phyloP scores from a whole-genome alignment of 169 alveolate species.

The Eimeria mitis region DNA sequence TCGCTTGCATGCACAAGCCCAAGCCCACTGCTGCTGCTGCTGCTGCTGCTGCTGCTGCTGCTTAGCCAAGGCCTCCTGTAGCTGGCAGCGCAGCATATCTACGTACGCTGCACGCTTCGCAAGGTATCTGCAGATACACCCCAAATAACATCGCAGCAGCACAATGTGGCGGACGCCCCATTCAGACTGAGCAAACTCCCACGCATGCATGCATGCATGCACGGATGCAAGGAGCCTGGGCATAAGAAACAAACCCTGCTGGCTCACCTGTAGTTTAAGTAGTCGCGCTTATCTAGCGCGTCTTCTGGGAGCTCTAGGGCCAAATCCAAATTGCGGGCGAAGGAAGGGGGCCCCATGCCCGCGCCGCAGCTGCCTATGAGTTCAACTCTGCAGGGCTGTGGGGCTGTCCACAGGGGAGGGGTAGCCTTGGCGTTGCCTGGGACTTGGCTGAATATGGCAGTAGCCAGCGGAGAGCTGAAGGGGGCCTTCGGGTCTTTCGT shows the following conservation, averaged over 20 bases:
- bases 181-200: not conserved
- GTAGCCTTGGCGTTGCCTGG: conserved; percentile 36
- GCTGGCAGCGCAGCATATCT: conserved; percentile 46
- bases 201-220: not conserved
- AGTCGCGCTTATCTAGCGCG: conserved; percentile 25
- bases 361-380: conserved; percentile 65
- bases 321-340: conserved; percentile 45
- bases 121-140: conserved; percentile 53
- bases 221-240: not conserved
- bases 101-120: conserved; percentile 72
- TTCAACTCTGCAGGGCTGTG: conserved; percentile 20
- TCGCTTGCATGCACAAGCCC: conserved; percentile 24
- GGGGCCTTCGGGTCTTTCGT: not conserved
- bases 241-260: not conserved
- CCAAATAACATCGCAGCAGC: not conserved
- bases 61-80: conserved; percentile 31
- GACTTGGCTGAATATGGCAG: conserved; percentile 9
- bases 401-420: conserved; percentile 14
- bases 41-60: not conserved
- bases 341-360: conserved; percentile 34
- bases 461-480: not conserved
- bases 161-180: not conserved
- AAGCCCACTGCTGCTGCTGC: conserved; percentile 26
- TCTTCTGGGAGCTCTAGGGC: conserved; percentile 53
- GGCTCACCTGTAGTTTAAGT: conserved; percentile 62